Evolutionary conservation across 345 rosid species (phyloP).

Genomic region (Capsella bursapastoris): DNA sequence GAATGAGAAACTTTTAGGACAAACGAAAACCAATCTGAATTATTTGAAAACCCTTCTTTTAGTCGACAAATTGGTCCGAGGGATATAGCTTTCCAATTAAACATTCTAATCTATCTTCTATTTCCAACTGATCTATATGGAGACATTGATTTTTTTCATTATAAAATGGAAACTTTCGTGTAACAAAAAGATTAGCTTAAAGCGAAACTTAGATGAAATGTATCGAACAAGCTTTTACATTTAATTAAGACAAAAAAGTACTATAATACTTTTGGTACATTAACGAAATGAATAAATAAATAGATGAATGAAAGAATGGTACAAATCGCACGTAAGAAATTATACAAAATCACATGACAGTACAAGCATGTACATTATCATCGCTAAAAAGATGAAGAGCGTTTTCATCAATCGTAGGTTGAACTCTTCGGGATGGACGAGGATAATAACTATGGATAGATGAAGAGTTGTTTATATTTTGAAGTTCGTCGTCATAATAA

Average conservation of each 20-base stretch:
- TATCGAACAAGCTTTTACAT: not conserved
- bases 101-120: too few species aligned
- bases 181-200: not conserved
- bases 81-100: too few species aligned
- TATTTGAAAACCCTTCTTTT: too few species aligned
- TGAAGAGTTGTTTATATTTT: not conserved
- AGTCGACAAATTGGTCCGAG: too few species aligned
- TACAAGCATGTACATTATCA: constrained; percentile 78
- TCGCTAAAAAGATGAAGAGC: constrained; percentile 81
- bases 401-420: constrained; percentile 47
- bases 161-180: not conserved
- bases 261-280: not conserved
- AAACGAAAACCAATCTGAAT: too few species aligned
- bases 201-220: not conserved
- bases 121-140: too few species aligned
- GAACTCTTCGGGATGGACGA: constrained; percentile 35
- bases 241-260: not conserved
- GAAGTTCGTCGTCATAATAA: not conserved
- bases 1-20: too few species aligned
- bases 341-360: constrained; percentile 36
- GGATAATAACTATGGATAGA: constrained; percentile 15
- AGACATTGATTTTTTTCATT: too few species aligned
- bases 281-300: constrained; percentile 4
- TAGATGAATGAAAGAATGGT: constrained; percentile 17
- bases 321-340: constrained; percentile 30